These are phyloP conservation scores for Kokia cookei DNA, from an alignment of 441 rosid species.

Conservation along the genomic window DNA sequence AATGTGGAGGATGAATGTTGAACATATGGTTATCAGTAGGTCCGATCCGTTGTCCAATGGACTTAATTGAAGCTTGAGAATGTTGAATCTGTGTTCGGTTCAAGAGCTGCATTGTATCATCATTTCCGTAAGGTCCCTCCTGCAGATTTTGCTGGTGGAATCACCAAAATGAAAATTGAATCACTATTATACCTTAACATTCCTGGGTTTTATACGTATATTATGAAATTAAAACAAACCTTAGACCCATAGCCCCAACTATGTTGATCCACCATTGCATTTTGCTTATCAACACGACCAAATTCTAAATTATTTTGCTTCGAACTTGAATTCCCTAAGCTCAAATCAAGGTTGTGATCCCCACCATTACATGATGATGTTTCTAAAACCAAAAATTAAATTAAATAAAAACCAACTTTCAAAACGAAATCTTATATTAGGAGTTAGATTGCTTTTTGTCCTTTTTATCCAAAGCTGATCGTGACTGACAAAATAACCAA, in stretches of 20 bases:
- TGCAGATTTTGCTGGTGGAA: conserved; percentile 17
- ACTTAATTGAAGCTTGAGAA: conserved; percentile 29
- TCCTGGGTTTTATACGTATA: neutral
- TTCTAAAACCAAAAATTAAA: conserved; percentile 15
- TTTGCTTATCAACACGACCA: conserved; percentile 12
- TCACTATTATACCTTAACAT: neutral
- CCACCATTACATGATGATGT: conserved; percentile 42
- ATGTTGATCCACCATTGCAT: conserved; percentile 20
- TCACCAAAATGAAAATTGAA: neutral
- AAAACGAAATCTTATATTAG: too few species aligned
- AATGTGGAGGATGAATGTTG: conserved; percentile 30
- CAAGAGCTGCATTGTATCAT: conserved; percentile 37
- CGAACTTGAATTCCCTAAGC: conserved; percentile 66
- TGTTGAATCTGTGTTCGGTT: conserved; percentile 44
- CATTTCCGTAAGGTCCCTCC: conserved; percentile 16
- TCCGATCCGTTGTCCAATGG: conserved; percentile 30
- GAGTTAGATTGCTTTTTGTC: too few species aligned
- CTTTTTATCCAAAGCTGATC: too few species aligned
- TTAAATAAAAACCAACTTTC: too few species aligned
- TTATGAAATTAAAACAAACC: conserved; percentile 21
- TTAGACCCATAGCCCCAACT: conserved; percentile 26
- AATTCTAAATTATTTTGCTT: conserved; percentile 34
- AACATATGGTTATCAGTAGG: conserved; percentile 26
- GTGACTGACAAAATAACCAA: too few species aligned
- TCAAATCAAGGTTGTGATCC: conserved; percentile 84